Base-by-base conservation (phyloP, 805 yeast genomes). In the Saccharomycopsis babjevae region DNA sequence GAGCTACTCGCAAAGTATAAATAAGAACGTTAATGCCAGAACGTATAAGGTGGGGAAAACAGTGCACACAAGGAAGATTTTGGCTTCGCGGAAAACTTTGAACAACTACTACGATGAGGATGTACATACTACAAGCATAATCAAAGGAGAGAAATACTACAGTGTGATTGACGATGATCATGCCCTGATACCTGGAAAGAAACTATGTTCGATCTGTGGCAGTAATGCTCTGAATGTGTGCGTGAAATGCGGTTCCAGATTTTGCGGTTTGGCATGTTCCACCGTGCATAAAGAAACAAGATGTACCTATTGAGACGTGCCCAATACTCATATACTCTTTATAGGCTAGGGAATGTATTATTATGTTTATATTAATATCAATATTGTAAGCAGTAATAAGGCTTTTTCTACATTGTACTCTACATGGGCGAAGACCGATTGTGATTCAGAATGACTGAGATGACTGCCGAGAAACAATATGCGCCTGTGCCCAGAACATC, bases 101-200 rank as follows among this genome's bases (percentile, higher is more conserved):
- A 87, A 82, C 67, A 78, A 83, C 63, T 82, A 83, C 67, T 67
- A 73, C 0, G 82, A 80, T 68, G 77, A 71, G 50, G 78, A 84
- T 54, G 87, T 83, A 57, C 79, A 81, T 18, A 77, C 84, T 63
- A 76, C 77, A 66, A 96, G 90, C 18, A 22, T 63, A 13, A 30
- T 63, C 43, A 63, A 59, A 38, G 38, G 64, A 6, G 57, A 59
- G 30, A 25, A 34, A 22, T 40, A 59, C 22, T 62, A 52, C 55
- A 39, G 58, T 28, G 60, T 57, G 5, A 46, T 57, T n/a, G 61
- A 58, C 22, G 36, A 56, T 28, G 50, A 50, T 18, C 54, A 34
- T 22, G 20, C n/a, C 1, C 20, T 55, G 32, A 28, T 59, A 6
- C 65, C 66, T 6, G 66, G 66, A 16, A 64, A 64, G 38, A 64